Evolutionary conservation across 805 yeast species (phyloP), one percentile per base, ranked within the genome.

Genomic region (Kuraishia borneana): DNA sequence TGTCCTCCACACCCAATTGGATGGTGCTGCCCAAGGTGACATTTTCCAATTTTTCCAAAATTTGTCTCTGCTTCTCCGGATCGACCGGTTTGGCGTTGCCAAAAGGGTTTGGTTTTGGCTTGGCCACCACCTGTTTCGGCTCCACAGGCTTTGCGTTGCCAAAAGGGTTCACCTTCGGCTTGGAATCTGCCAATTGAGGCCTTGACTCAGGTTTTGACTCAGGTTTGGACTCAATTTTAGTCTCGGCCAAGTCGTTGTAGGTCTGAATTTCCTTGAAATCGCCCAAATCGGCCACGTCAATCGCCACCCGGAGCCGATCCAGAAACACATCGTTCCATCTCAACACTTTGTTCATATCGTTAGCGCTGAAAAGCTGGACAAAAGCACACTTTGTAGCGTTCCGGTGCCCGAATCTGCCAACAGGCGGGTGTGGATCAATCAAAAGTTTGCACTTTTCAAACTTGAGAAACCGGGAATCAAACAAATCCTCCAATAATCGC

Each of bases 1-100:
- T 16, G 8, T 12, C 16, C 6, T 26, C 26, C 26, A 34, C 41
- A 7, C 50, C 55, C 21, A 51, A 23, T 30, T 47, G 49, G 40
- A 47, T 57, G 2, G 75, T 70, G 33, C 63, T 60, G 39, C 68
- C 72, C 21, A 71, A 60, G 23, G 63, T 63, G 30, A 67, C 42
- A 21, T 53, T 50, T 10, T 55, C 47, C 37, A 71, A 50, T 36
- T 56, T 56, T 36, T 66, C 63, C 39, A 80, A 88, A 17, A 80
- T 57, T 45, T 81, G 89, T 31, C 65, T 57, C 43, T 72, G 74
- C 42, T 71, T 76, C 18, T 82, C 63, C 17, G 76, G 60, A 52
- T 84, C 95, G 5, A 84, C 89, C 2, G 95, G 95, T 55, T 74
- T 82, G 1, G 95, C 95, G 4, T 70, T 60, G 0, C 95, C 95